Percentiles rank a stretch among this genome's conserved stretches.
These are phyloP conservation scores for Tolypocladium endophyticum DNA, from an alignment of 2,329 filamentous ascomycete genomes.

Conservation along the genomic window DNA sequence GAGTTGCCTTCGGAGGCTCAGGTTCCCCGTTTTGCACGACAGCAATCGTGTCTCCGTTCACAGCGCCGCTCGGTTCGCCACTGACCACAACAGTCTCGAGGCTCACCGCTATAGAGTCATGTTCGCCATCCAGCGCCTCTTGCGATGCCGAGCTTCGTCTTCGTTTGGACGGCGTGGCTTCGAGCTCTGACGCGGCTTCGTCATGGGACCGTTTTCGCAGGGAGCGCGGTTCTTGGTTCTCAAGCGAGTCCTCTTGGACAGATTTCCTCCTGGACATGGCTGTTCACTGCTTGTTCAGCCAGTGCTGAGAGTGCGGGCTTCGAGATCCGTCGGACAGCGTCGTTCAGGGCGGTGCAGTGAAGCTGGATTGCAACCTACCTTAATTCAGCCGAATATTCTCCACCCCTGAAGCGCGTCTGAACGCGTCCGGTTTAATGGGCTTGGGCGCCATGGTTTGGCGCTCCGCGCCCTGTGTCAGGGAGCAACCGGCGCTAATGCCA, in stretches of 20 bases:
- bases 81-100: not conserved
- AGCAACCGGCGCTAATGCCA: not conserved
- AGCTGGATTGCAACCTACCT: not conserved
- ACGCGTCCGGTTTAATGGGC: conserved; percentile 3
- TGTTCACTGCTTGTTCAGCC: not conserved
- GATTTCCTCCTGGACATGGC: conserved; percentile 4
- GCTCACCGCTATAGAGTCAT: not conserved
- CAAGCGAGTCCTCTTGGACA: not conserved
- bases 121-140: not conserved
- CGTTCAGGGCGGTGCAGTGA: not conserved
- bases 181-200: conserved; percentile 13
- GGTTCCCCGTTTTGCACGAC: not conserved
- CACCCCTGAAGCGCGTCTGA: conserved; percentile 3
- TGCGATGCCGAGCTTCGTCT: conserved; percentile 12
- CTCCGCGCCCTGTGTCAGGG: not conserved
- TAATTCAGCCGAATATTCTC: not conserved
- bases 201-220: conserved; percentile 14
- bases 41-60: not conserved
- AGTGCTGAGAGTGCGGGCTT: not conserved
- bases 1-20: conserved; percentile 15
- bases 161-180: conserved; percentile 21
- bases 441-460: not conserved
- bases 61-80: not conserved
- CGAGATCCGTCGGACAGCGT: not conserved
- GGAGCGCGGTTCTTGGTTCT: not conserved